Evolutionary conservation across 2,329 filamentous ascomycete genomes (phyloP).

Genomic region (Hymenoscyphus albidus): DNA sequence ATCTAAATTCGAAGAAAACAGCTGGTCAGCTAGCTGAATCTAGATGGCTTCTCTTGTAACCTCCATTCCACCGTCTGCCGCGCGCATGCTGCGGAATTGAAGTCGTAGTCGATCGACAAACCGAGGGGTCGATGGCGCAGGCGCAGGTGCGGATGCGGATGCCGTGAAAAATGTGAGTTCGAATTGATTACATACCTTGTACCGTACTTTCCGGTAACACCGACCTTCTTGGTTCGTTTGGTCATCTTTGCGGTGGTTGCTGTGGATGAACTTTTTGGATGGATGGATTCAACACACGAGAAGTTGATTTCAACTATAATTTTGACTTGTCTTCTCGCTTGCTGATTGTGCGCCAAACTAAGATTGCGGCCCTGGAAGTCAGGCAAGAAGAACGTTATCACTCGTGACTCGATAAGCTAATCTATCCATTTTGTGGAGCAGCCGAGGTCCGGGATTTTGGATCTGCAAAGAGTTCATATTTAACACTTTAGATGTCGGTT

Average conservation of each 20-base stretch:
- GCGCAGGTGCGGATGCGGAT: background rate
- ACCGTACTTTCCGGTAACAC: conserved; percentile 98
- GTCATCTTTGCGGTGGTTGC: conserved; percentile 67
- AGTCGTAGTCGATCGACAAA: background rate
- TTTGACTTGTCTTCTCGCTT: conserved; percentile 15
- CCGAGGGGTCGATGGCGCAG: background rate
- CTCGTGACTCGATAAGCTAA: background rate
- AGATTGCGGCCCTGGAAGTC: too few relatives aligned
- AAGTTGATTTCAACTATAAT: conserved; percentile 21
- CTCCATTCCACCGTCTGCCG: background rate
- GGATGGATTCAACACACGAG: conserved; percentile 20
- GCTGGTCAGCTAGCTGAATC: conserved; percentile 21
- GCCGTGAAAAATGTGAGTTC: background rate
- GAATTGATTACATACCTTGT: conserved; percentile 65
- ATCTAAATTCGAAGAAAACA: conserved; percentile 50
- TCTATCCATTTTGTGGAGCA: background rate
- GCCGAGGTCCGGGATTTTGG: background rate
- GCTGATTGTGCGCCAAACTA: conserved; percentile 3
- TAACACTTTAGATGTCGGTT: background rate
- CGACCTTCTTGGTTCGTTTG: conserved; percentile 97
- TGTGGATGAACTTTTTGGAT: conserved; percentile 29
- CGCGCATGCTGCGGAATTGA: background rate
- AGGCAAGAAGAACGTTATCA: background rate
- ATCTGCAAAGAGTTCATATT: background rate
- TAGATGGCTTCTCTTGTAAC: background rate